Evolutionary conservation across 257 asterid species (phyloP).

Genomic region (Echium plantagineum): DNA sequence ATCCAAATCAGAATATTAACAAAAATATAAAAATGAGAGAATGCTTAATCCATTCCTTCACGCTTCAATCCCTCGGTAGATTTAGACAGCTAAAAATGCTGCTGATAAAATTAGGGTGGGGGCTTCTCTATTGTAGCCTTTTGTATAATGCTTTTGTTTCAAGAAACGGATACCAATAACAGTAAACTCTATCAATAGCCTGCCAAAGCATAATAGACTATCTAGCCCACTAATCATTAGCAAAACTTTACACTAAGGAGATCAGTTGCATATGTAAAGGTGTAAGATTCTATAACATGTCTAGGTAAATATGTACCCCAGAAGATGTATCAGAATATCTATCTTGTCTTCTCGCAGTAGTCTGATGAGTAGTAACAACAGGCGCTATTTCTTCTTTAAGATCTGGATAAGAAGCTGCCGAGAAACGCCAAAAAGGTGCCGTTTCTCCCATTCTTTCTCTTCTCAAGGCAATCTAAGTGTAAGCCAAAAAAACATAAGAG

Average conservation of each 20-base stretch:
- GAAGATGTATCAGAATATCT: conserved; percentile 40
- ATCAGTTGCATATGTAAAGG: background rate
- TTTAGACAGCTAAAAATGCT: no score
- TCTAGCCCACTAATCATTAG: background rate
- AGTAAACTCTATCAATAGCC: background rate
- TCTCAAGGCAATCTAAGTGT: conserved; percentile 77
- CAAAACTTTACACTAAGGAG: background rate
- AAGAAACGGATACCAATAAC: background rate
- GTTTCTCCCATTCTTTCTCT: conserved; percentile 96
- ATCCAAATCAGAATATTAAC: background rate
- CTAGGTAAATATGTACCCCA: conserved; percentile 38
- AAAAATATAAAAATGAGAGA: background rate
- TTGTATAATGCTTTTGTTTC: background rate
- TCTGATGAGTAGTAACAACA: conserved; percentile 30
- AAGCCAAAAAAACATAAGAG: conserved; percentile 11
- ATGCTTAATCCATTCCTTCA: background rate
- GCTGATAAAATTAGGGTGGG: no score
- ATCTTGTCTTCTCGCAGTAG: conserved; percentile 20
- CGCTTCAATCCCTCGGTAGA: no score
- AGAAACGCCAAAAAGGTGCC: conserved; percentile 98
- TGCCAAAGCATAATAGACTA: background rate
- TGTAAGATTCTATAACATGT: conserved; percentile 3
- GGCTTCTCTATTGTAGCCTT: background rate
- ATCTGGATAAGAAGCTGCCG: conserved; percentile 98
- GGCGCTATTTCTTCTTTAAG: conserved; percentile 53